Base-by-base conservation (phyloP, 345 rosid species). In the Aquilaria yunnanensis region DNA sequence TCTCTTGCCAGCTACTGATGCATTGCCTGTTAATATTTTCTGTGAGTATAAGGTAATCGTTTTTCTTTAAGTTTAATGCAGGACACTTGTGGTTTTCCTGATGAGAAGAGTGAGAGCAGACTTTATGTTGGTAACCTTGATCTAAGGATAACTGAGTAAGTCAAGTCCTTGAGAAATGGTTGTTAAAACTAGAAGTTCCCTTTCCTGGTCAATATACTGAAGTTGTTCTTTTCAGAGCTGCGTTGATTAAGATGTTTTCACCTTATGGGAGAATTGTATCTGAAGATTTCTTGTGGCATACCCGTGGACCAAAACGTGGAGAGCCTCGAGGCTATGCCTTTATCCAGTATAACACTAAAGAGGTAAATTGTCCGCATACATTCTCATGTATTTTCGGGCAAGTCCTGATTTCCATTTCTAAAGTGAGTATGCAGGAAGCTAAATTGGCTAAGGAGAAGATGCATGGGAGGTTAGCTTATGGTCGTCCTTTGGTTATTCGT, bases 351-450 rank as follows among this genome's bases (percentile, higher is more conserved):
- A 89, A 83, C 75, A 50, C 66, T 49, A 85, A 85, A 85, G 96
- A 84, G 96, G 96, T 92, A 84, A 74, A 73, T 67, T 75, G 69
- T 69, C 70, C 70, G 67, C 66, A 68, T 57, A 59, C 9, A 47
- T 54, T 14, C 14, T 23, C 53, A 31, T 33, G 57, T 57, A 47
- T 9, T 48, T 37, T 47, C 5, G 53, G 60, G 74, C 84, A 76
- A 61, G 56, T 74, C 67, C 83, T 89, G 83, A 92, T 83, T 77
- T 81, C 81, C 79, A 74, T 61, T 52, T 64, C 12, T 81, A 87
- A 87, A 92, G 96, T 87, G 92, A 92, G 98, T 34, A 89, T 70
- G 90, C 89, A 92, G 98, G 98, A 92, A 81, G 96, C 98, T 63
- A 73, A 79, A 84, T 77, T 85, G 70, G 96, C 98, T 12, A 89